Conservation (phyloP, 202 grass and related monocot species). For the Saccharum hybrid region DNA sequence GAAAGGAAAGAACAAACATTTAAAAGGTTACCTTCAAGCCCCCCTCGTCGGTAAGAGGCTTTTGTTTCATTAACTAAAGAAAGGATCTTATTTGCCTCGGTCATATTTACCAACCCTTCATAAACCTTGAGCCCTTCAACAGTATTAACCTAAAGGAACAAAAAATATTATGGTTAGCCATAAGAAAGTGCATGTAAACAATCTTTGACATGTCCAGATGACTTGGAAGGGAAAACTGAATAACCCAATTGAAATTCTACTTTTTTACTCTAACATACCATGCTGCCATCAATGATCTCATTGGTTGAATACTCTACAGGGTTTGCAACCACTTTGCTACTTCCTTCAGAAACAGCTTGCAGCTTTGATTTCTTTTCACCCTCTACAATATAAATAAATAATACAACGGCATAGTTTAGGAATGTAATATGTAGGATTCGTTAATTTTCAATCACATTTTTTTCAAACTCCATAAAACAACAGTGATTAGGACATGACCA, state of each 20-base stretch:
- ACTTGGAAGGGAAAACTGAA: constrained; percentile 18
- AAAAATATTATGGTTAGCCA: neutral
- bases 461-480: neutral
- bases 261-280: constrained; percentile 44
- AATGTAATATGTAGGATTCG: neutral
- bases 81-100: constrained; percentile 63
- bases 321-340: constrained; percentile 35
- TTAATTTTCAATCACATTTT: neutral
- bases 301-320: constrained; percentile 56
- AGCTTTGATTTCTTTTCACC: constrained; percentile 31
- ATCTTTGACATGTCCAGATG: constrained; percentile 28
- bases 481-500: constrained; percentile 32
- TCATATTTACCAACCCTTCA: constrained; percentile 66
- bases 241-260: neutral
- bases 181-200: constrained; percentile 2
- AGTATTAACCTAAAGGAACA: constrained; percentile 67
- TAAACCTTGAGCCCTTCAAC: constrained; percentile 94
- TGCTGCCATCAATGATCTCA: constrained; percentile 69
- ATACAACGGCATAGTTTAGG: constrained; percentile 27
- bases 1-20: neutral
- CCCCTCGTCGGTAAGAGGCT: constrained; percentile 59
- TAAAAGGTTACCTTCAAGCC: constrained; percentile 64
- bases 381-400: constrained; percentile 37
- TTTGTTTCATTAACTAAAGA: constrained; percentile 80
- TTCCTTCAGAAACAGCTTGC: constrained; percentile 43